These are phyloP conservation scores for Acanthochlamys bracteata DNA, from an alignment of 106 monocot genomes.

Conservation along the genomic window DNA sequence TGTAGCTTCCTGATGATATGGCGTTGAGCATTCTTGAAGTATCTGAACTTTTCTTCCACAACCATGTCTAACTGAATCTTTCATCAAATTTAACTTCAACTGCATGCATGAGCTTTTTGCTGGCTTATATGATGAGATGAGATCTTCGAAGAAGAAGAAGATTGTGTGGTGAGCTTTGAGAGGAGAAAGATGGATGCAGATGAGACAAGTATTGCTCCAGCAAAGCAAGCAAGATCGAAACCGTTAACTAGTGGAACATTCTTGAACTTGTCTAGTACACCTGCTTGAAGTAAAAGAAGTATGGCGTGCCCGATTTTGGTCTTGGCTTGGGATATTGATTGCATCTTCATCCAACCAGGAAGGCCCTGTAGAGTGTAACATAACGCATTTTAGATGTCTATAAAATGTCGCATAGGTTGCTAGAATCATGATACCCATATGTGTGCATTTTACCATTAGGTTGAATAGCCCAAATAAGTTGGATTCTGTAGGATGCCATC, in stretches of 20 bases:
- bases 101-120: neutral
- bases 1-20: too few species aligned
- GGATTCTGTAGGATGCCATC: neutral
- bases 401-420: neutral
- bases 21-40: too few species aligned
- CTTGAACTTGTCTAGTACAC: constrained; percentile 42
- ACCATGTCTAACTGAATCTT: neutral
- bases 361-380: constrained; percentile 19
- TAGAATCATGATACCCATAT: neutral
- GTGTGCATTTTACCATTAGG: neutral
- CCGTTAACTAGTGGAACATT: constrained; percentile 23
- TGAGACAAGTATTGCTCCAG: constrained; percentile 26
- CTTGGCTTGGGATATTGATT: constrained; percentile 33
- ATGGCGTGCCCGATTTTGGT: constrained; percentile 36
- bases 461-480: neutral
- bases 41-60: too few species aligned
- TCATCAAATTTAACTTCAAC: neutral
- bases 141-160: neutral
- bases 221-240: constrained; percentile 39
- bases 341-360: constrained; percentile 13
- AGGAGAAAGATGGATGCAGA: constrained; percentile 36
- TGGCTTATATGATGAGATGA: neutral
- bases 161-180: constrained; percentile 4
- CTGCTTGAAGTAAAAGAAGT: constrained; percentile 31
- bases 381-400: neutral